Evolutionary conservation across 2,329 filamentous ascomycete genomes (phyloP), one percentile per base, ranked within the genome.

Genomic region (Sordariomycetes sp.): DNA sequence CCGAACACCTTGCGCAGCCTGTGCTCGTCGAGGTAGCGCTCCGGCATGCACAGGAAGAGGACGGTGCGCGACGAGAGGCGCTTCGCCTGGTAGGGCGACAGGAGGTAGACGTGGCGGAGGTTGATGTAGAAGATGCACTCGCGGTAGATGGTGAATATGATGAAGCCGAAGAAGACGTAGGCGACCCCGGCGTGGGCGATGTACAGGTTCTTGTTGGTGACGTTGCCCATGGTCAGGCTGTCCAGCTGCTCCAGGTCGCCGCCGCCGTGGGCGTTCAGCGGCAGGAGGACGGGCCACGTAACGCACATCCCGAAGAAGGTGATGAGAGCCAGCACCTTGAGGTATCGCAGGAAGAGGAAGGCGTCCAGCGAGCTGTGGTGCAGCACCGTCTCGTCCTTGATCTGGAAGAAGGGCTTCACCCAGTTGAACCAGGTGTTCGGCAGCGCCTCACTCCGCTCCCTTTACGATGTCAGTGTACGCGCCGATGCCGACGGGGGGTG

Each of bases 61-160:
- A 97, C 91, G 1, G 92, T 97, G 32, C 91, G 84, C 0, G 92
- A 91, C 0, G 93, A 97, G 50, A 97, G 84, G 20, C 92, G 87
- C 64, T 86, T 87, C 32, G 90, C 82, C 67, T 96, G 93, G 55
- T 88, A 78, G 1, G 89, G 90, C 2, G 90, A 89, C 59, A 96
- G 79, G n/a, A 92, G 83, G 74, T 95, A 97, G 1, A 93, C 93
- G 73, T 97, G 94, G 62, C 93, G 89, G 57, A 97, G 74, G 66
- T 96, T 96, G 75, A 97, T 89, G 71, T 91, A 96, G 79, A 87
- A 97, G 65, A 99, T 87, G 68, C 86, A 86, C 72, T 99, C 94
- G 61, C 94, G 85, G 34, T 90, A 90, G 58, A 99, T 84, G 66
- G 90, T 89, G 72, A 90, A 93, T 71, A 97, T 86, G 60, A 99